Evolutionary conservation across 2,329 filamentous ascomycete genomes (phyloP).

Genomic region (Botryotinia calthae): DNA sequence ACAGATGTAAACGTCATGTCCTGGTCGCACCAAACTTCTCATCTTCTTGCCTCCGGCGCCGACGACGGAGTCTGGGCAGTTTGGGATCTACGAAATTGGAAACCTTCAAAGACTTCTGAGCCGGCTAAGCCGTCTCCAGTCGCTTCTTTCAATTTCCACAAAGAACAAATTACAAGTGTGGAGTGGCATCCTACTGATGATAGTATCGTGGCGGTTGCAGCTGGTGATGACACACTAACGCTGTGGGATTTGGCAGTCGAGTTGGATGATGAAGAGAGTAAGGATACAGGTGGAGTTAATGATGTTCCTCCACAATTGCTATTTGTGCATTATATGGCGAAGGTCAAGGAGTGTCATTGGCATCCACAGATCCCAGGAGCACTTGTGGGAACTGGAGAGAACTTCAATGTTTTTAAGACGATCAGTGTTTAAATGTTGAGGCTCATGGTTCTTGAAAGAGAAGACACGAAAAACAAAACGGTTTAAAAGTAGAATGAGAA

Average conservation of each 20-base stretch:
- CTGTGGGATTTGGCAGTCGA: conserved; percentile 97
- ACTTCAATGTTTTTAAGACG: conserved; percentile 81
- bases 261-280: conserved; percentile 94
- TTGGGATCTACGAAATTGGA: conserved; percentile 96
- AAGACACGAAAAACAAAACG: background rate
- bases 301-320: conserved; percentile 89
- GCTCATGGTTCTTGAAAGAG: background rate
- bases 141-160: conserved; percentile 93
- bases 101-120: conserved; percentile 53
- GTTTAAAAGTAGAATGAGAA: background rate
- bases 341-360: conserved; percentile 96
- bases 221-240: conserved; percentile 90
- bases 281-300: conserved; percentile 81
- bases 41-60: conserved; percentile 86
- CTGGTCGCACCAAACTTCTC: conserved; percentile 85
- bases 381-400: conserved; percentile 84
- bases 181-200: conserved; percentile 99
- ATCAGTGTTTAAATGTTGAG: conserved; percentile 66
- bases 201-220: conserved; percentile 88
- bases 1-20: conserved; percentile 95
- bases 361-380: conserved; percentile 92
- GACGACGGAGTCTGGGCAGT: conserved; percentile 94
- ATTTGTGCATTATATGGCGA: conserved; percentile 95
- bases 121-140: conserved; percentile 68
- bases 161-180: conserved; percentile 90